A percentile compares a stretch with the other conserved stretches of the same genome.
phyloP scores from a whole-genome alignment of 2,329 filamentous ascomycete species.

The Ceratocystis smalleyi region DNA sequence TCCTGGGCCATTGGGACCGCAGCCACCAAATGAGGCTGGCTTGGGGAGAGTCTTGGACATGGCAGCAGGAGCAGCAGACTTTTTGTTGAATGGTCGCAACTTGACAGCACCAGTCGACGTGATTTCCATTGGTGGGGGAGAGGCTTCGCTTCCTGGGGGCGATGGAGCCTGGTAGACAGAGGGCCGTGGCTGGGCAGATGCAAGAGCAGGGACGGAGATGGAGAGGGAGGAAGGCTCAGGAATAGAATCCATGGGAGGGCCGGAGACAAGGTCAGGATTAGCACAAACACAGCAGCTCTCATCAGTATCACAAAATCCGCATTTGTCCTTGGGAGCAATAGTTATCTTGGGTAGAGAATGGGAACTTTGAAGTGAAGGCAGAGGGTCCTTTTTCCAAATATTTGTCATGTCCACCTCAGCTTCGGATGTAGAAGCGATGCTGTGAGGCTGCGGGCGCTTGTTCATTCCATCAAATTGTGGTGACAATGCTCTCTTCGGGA shows the following conservation, averaged over 20 bases:
- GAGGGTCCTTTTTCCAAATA: constrained; percentile 36
- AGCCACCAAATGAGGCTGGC: constrained; percentile 26
- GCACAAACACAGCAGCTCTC: constrained; percentile 72
- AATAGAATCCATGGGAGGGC: constrained; percentile 8
- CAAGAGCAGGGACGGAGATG: constrained; percentile 26
- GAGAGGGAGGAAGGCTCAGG: constrained; percentile 5
- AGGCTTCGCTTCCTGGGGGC: constrained; percentile 45
- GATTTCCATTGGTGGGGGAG: constrained; percentile 39
- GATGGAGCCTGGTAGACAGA: constrained; percentile 38
- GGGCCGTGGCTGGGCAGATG: constrained; percentile 28
- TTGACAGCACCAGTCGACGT: constrained; percentile 46
- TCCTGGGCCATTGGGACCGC: constrained; percentile 55
- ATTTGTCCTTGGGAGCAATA: constrained; percentile 47
- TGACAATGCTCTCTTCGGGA: constrained; percentile 36
- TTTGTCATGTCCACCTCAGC: constrained; percentile 59
- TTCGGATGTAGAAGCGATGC: constrained; percentile 25
- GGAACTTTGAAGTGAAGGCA: constrained; percentile 6
- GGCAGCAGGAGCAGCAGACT: constrained; percentile 7
- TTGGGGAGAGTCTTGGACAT: constrained; percentile 21
- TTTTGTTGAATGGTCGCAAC: constrained; percentile 28
- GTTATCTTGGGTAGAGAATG: constrained; percentile 24
- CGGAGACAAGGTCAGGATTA: constrained; percentile 29
- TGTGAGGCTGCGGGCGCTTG: constrained; percentile 29
- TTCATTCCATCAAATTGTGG: constrained; percentile 23
- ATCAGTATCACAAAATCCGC: constrained; percentile 62